phyloP scores from a whole-genome alignment of 306 rosid species.

The Abrus precatorius region DNA sequence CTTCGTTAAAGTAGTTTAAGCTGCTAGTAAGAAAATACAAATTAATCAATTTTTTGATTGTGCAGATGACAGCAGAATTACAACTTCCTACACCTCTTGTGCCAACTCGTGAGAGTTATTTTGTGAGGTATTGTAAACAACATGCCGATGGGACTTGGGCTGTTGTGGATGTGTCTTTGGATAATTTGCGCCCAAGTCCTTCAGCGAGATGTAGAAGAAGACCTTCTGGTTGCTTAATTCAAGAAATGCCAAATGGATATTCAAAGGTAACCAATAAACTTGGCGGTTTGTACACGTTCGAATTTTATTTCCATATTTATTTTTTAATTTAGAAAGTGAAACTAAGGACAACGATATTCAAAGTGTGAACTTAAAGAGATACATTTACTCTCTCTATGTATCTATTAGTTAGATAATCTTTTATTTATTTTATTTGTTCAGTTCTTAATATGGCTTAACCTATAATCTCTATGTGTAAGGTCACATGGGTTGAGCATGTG shows the following conservation, averaged over 20 bases:
- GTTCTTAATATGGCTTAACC: background rate
- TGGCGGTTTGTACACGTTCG: background rate
- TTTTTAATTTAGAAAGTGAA: background rate
- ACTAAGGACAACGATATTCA: no score
- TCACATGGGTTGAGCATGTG: conserved; percentile 94
- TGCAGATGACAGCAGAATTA: conserved; percentile 90
- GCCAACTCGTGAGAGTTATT: conserved; percentile 93
- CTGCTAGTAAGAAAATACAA: background rate
- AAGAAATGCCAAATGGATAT: conserved; percentile 97
- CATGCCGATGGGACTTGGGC: conserved; percentile 91
- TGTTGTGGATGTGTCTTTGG: conserved; percentile 94
- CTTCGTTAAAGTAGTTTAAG: background rate
- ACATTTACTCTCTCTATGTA: no score
- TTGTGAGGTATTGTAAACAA: conserved; percentile 91
- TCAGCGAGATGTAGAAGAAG: conserved; percentile 75
- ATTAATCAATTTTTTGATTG: conserved; percentile 11
- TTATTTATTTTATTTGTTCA: background rate
- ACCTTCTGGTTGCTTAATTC: conserved; percentile 96
- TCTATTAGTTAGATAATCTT: background rate
- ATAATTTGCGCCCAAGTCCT: conserved; percentile 75
- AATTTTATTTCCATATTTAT: background rate
- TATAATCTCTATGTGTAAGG: conserved; percentile 44
- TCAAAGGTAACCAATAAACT: conserved; percentile 65
- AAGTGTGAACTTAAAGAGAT: no score
- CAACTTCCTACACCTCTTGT: conserved; percentile 96